Percentiles rank a stretch among this genome's conserved stretches.
Evolutionary conservation across 345 rosid species (phyloP).

Genomic region (Odontarrhena argentea): DNA sequence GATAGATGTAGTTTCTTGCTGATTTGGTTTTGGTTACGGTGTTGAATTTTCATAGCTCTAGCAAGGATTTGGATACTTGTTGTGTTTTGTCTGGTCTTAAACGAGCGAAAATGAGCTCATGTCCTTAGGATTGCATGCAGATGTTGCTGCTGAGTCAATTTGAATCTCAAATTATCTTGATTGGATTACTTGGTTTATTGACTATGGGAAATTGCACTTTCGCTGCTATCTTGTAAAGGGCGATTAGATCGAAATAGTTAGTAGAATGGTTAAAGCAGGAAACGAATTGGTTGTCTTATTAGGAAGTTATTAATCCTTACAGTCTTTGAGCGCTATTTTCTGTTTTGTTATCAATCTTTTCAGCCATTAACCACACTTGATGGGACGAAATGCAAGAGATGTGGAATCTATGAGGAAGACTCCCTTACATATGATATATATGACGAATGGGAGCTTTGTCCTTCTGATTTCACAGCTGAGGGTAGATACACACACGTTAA

Average conservation of each 20-base stretch:
- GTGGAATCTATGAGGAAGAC: conserved; percentile 87
- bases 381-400: conserved; percentile 82
- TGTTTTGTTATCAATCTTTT: conserved; percentile 30
- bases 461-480: conserved; percentile 66
- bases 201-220: too few relatives aligned
- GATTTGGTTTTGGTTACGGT: neutral
- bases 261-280: too few relatives aligned
- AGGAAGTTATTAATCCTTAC: neutral
- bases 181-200: too few relatives aligned
- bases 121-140: neutral
- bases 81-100: neutral
- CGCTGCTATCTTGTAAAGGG: too few relatives aligned
- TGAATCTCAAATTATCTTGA: neutral
- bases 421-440: conserved; percentile 51
- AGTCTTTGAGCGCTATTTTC: conserved; percentile 10
- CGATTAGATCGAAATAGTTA: too few relatives aligned
- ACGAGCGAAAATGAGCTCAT: neutral
- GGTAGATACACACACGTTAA: conserved; percentile 56
- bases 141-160: neutral
- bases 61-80: neutral
- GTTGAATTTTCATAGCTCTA: neutral
- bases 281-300: conserved; percentile 4
- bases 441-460: conserved; percentile 92
- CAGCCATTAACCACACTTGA: conserved; percentile 74
- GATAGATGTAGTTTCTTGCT: neutral